Evolutionary conservation across 2,329 filamentous ascomycete species (phyloP).

Genomic region (Colletotrichum salicis): DNA sequence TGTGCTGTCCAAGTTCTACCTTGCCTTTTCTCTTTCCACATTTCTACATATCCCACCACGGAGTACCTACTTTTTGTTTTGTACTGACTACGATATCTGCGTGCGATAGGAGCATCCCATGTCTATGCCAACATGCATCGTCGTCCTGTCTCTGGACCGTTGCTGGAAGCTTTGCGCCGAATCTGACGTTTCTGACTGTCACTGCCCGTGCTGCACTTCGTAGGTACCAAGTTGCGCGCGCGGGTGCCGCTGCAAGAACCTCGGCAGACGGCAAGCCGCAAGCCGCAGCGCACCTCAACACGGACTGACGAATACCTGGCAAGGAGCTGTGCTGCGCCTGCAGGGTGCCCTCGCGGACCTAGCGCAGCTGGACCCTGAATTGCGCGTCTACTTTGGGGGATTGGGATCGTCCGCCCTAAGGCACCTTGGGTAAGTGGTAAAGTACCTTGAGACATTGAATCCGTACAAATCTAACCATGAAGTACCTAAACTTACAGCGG

Average conservation of each 20-base stretch:
- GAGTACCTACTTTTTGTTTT: too few relatives aligned
- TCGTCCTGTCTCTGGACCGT: not conserved
- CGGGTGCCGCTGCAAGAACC: not conserved
- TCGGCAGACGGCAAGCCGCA: not conserved
- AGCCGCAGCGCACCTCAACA: too few relatives aligned
- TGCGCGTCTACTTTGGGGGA: not conserved
- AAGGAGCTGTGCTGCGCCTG: not conserved
- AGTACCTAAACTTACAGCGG: too few relatives aligned
- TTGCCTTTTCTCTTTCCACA: not conserved
- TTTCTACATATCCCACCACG: not conserved
- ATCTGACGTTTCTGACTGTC: not conserved
- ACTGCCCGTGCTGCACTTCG: not conserved
- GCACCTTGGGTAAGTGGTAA: not conserved
- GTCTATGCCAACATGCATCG: not conserved
- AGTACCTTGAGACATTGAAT: not conserved
- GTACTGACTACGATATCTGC: too few relatives aligned
- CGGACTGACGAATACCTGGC: not conserved
- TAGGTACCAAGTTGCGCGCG: not conserved
- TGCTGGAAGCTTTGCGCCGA: not conserved
- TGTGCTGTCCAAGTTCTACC: not conserved
- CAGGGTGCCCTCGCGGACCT: not conserved
- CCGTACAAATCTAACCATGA: too few relatives aligned
- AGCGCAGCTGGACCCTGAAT: conserved; percentile 3
- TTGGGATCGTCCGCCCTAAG: not conserved
- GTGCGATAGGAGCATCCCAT: not conserved